Evolutionary conservation across 2,329 filamentous ascomycete genomes (phyloP), one percentile per base, ranked within the genome.

Genomic region (Teratosphaeriaceae sp.): DNA sequence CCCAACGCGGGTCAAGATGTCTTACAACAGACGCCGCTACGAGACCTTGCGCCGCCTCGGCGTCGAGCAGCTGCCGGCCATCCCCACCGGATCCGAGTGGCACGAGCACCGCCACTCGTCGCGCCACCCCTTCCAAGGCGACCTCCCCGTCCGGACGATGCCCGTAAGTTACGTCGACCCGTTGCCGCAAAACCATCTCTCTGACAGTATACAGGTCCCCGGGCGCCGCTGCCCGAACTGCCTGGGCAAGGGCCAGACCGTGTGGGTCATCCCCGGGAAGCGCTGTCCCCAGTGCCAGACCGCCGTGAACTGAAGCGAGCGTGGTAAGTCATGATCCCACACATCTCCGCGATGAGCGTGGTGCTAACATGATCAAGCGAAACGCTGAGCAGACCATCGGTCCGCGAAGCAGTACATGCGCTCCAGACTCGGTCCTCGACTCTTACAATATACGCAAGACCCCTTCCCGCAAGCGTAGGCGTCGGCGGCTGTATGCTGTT

Each of bases 231-330:
- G 61, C 45, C 59, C 55, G 9, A 46, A 34, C n/a, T 64, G 61
- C 43, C 46, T 55, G 18, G 23, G 44, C 12, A 53, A 52, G 39
- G 61, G 61, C 19, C 43, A 54, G 40, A 59, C 58, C 2, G 46
- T 59, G 24, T 63, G 58, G 59, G 62, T 64, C 37, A 61, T 64
- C 38, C 54, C 57, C 12, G 61, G 61, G 39, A 64, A 64, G 52
- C 48, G 51, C 34, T 64, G 62, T 43, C 55, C 60, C 21, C 49
- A 56, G 26, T 64, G 62, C 44, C 52, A 55, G n/a, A 55, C 52
- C 19, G 57, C 60, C 40, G 59, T 63, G 39, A 59, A 55, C 39
- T 61, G 20, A n/a, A 16, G 16, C 12, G 11, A 16, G 33, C 7
- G 5, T 20, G 16, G 33, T 35, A 16, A 35, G 33, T 8, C 8